Percentiles rank a stretch among this genome's conserved stretches.
Evolutionary conservation across 495 filamentous ascomycete species (phyloP).

Genomic region (Hypoxylon lienhwacheense): DNA sequence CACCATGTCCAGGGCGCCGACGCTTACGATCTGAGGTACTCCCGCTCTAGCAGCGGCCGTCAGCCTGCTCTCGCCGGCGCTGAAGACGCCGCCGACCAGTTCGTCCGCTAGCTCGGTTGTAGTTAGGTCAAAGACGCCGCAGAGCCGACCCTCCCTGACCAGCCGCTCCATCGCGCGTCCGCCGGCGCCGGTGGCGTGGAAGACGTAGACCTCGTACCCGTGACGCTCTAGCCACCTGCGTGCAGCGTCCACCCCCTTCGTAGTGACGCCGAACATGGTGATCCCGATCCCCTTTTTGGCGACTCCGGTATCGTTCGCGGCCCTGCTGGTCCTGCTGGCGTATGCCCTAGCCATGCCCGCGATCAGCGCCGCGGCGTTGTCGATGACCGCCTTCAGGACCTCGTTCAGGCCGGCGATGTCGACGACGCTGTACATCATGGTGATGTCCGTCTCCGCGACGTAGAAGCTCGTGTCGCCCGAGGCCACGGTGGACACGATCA

Average conservation of each 20-base stretch:
- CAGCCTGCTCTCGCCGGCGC: slow-evolving; percentile 57
- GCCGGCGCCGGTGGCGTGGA: slow-evolving; percentile 69
- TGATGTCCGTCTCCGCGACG: slow-evolving; percentile 67
- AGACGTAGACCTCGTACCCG: slow-evolving; percentile 61
- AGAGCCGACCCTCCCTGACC: slow-evolving; percentile 53
- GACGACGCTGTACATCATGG: slow-evolving; percentile 69
- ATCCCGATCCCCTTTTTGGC: slow-evolving; percentile 57
- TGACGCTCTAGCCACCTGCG: slow-evolving; percentile 47
- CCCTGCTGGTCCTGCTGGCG: slow-evolving; percentile 18
- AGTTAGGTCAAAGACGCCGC: slow-evolving; percentile 68
- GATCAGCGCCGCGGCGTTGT: slow-evolving; percentile 63
- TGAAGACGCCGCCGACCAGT: slow-evolving; percentile 62
- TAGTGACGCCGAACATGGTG: slow-evolving; percentile 78
- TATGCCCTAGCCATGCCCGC: slow-evolving; percentile 57
- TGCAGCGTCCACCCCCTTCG: slow-evolving; percentile 57
- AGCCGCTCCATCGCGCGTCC: slow-evolving; percentile 68
- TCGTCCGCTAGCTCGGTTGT: slow-evolving; percentile 68
- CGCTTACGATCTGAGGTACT: slow-evolving; percentile 62
- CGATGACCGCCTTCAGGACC: slow-evolving; percentile 56
- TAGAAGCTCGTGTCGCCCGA: slow-evolving; percentile 60
- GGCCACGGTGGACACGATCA: slow-evolving; percentile 70
- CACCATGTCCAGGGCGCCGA: slow-evolving; percentile 69
- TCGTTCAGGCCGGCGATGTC: slow-evolving; percentile 68
- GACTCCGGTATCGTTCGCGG: neutral
- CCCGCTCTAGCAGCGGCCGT: slow-evolving; percentile 54